Conservation (phyloP, 2,329 filamentous ascomycete species). For the Claviceps capensis region DNA sequence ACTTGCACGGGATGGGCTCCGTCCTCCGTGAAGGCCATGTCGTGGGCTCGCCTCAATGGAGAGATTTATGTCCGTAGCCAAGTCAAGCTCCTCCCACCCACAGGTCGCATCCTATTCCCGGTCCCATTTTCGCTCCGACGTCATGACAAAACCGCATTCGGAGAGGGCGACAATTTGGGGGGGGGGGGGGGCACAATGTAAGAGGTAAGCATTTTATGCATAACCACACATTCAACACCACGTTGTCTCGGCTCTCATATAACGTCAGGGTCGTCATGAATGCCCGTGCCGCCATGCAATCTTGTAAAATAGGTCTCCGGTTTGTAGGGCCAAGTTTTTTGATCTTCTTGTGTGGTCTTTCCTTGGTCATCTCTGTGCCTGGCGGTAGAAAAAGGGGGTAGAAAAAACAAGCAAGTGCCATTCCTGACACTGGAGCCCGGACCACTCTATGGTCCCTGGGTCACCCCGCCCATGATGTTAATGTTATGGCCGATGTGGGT, state of each 20-base stretch:
- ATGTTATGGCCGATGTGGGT: too few relatives aligned
- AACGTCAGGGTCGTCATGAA: not conserved
- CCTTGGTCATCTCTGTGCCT: not conserved
- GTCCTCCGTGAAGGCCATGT: not conserved
- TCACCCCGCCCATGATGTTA: not conserved
- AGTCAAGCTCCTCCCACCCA: not conserved
- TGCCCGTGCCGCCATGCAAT: not conserved
- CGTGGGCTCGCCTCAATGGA: not conserved
- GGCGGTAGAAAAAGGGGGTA: not conserved
- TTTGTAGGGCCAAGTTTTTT: not conserved
- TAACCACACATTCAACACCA: not conserved
- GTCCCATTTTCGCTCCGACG: not conserved
- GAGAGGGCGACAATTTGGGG: too few relatives aligned
- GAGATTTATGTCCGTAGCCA: not conserved
- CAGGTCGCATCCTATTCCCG: not conserved
- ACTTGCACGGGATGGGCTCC: not conserved
- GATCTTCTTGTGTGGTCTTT: not conserved
- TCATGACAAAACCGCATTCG: not conserved
- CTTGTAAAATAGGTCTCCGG: not conserved
- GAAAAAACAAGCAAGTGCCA: not conserved
- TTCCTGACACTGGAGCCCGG: not conserved
- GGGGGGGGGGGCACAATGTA: too few relatives aligned
- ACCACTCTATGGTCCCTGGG: not conserved
- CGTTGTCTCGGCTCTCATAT: not conserved
- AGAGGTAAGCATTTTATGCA: not conserved